Evolutionary conservation across 2,329 filamentous ascomycete genomes (phyloP), one percentile per base, ranked within the genome.

Genomic region (Pseudopyricularia cyperi): DNA sequence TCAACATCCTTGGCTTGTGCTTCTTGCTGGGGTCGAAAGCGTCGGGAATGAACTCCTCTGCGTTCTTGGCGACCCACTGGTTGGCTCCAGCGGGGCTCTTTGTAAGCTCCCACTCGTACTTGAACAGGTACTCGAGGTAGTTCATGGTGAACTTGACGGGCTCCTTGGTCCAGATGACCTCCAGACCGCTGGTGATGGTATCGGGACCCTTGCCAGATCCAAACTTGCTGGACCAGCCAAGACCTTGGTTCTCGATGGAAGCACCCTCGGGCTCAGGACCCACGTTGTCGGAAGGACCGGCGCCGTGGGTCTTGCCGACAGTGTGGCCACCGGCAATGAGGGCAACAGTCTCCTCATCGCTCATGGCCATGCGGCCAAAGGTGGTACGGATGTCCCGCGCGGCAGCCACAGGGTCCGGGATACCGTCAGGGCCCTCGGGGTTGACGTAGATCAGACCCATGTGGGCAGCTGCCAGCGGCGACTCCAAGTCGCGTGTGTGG

Each of bases 371-470:
- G 65, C 85, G 84, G 56, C 74, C 74, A 59, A 89, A 90, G 17
- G 86, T 87, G 54, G 73, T 75, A 57, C 84, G 83, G 62, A 89
- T 89, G 60, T 90, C 86, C 53, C 74, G 68, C 42, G 80, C 86
- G 2, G 86, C 76, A 14, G 82, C 82, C 39, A 82, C 66, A 19
- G 84, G 82, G 62, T 89, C 84, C 3, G 84, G 82, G 52, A 77
- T 76, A 55, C 80, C 84, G 58, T 89, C 81, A 28, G 86, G 86
- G 7, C 86, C 85, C 66, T 89, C 83, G 3, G 86, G 85, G 70
- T 90, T 89, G 55, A 89, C 85, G 65, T 90, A 90, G 64, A 90
- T 89, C 60, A 90, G 69, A 62, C 85, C 85, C 80, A 87, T 85
- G 68, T 85, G 79, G 30, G 81, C 72, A 44, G 85, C 80, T 7